A percentile compares a stretch with the other conserved stretches of the same genome.
Evolutionary conservation across 805 yeast genomes (phyloP).

Genomic region (Myxozyma geophila): DNA sequence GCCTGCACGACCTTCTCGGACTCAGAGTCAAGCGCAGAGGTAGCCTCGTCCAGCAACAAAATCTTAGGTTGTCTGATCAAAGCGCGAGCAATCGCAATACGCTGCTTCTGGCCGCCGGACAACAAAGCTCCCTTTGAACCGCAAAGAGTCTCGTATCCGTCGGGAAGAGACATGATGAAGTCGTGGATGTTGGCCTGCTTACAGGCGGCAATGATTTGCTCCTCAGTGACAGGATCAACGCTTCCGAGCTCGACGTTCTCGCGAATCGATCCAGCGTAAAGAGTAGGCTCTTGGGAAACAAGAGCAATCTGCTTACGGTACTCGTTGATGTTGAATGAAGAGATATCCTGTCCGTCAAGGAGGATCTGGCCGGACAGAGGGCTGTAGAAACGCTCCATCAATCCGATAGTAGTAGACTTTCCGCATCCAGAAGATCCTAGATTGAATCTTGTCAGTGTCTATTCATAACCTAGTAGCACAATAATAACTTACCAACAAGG

Average conservation of each 20-base stretch:
- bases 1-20: conserved; percentile 71
- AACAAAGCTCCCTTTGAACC: conserved; percentile 56
- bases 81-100: conserved; percentile 68
- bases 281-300: conserved; percentile 61
- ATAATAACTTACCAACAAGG: conserved; percentile 65
- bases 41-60: conserved; percentile 62
- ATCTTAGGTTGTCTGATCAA: conserved; percentile 61
- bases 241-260: conserved; percentile 65
- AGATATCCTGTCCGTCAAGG: conserved; percentile 59
- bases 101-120: conserved; percentile 69
- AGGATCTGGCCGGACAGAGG: conserved; percentile 55
- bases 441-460: neutral
- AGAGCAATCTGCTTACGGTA: conserved; percentile 60
- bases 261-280: conserved; percentile 78
- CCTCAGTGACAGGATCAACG: conserved; percentile 45
- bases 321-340: conserved; percentile 54
- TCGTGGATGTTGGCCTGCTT: conserved; percentile 57
- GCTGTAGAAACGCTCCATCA: conserved; percentile 59
- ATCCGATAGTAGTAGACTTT: conserved; percentile 53
- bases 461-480: neutral
- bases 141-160: conserved; percentile 56
- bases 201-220: conserved; percentile 51
- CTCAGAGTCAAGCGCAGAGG: conserved; percentile 58
- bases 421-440: conserved; percentile 62
- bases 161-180: conserved; percentile 58